A percentile compares a stretch with the other conserved stretches of the same genome.
phyloP scores from a whole-genome alignment of 371 early-diverging fungal genomes.

The Mitosporidium daphniae region DNA sequence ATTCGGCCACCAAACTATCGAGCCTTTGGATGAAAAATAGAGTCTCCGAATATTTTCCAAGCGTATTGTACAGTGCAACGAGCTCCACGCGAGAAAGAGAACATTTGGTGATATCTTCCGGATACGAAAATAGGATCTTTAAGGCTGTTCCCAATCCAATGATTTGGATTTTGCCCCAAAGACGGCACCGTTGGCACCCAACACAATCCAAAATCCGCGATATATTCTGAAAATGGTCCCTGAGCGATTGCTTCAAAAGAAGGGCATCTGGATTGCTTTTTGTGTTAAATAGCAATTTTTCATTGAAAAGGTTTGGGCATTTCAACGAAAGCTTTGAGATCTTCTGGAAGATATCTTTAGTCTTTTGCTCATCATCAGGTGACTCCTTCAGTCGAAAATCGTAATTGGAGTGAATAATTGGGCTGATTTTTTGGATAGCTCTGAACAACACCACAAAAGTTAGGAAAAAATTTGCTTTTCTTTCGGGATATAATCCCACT shows the following conservation, averaged over 20 bases:
- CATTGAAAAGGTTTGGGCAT: slow-evolving; percentile 45
- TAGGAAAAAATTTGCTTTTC: too few relatives aligned
- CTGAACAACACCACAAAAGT: too few relatives aligned
- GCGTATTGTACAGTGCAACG: too few relatives aligned
- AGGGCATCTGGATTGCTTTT: slow-evolving; percentile 2
- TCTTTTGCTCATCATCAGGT: slow-evolving; percentile 42
- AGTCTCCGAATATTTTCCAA: too few relatives aligned
- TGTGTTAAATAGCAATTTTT: slow-evolving; percentile 27
- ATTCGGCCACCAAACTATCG: too few relatives aligned
- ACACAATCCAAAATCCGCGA: slow-evolving; percentile 86
- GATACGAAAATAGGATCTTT: slow-evolving; percentile 56
- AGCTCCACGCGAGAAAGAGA: too few relatives aligned
- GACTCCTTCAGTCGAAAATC: slow-evolving; percentile 32
- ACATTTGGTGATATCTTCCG: too few relatives aligned
- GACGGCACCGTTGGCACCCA: slow-evolving; percentile 74
- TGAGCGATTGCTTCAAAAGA: neutral
- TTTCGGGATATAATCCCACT: too few relatives aligned
- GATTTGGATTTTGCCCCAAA: slow-evolving; percentile 66
- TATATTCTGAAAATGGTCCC: slow-evolving; percentile 48
- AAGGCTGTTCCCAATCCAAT: slow-evolving; percentile 42
- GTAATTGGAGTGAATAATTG: too few relatives aligned
- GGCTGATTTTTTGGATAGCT: too few relatives aligned
- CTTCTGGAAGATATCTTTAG: slow-evolving; percentile 1
- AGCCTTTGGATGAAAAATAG: too few relatives aligned
- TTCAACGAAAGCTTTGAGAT: slow-evolving; percentile 4